Base-by-base conservation (phyloP, 2,329 filamentous ascomycete genomes). In the Aspergillus fijiensis region DNA sequence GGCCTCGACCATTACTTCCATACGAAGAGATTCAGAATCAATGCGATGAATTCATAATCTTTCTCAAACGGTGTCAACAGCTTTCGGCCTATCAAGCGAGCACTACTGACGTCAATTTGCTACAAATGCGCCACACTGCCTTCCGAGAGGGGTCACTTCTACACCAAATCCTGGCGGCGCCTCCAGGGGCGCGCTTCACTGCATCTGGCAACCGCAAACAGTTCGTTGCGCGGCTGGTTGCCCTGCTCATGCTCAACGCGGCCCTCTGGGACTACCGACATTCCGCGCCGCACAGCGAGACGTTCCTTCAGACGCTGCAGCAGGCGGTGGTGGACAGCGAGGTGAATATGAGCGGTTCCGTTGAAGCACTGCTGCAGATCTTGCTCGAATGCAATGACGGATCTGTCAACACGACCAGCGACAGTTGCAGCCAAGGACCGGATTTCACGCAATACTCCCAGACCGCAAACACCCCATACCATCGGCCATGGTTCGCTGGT, bases 241-340 rank as follows among this genome's bases (percentile, higher is more conserved):
- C 71, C 1, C 54, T 78, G 31, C 72, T 77, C 53, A 76, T 73
- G 57, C 64, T 78, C 52, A 78, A 78, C 59, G 70, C 71, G 5
- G 75, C 71, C 5, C 65, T 78, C 11, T 79, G 75, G 76, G 74
- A 79, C 62, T 76, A 78, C 54, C 70, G 76, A 16, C 68, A 70
- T 42, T 69, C 72, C 9, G 64, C 67, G 0, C 60, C 58, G 7
- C 66, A 66, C 35, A 70, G 67, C 12, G 73, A 72, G 23, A 62
- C 63, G 5, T 78, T 77, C 58, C 69, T 78, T n/a, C 52, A 51
- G 31, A 72, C 69, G 7, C 63, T 76, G 5, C 65, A 73, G 49
- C 67, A 68, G 47, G 69, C 70, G 23, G 62, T 78, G 25, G 60
- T 69, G 9, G 65, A 73, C 48, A 76, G 72, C 56, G 74, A 76